Conservation (phyloP, 2,329 filamentous ascomycete genomes). For the Didymella pinodella region DNA sequence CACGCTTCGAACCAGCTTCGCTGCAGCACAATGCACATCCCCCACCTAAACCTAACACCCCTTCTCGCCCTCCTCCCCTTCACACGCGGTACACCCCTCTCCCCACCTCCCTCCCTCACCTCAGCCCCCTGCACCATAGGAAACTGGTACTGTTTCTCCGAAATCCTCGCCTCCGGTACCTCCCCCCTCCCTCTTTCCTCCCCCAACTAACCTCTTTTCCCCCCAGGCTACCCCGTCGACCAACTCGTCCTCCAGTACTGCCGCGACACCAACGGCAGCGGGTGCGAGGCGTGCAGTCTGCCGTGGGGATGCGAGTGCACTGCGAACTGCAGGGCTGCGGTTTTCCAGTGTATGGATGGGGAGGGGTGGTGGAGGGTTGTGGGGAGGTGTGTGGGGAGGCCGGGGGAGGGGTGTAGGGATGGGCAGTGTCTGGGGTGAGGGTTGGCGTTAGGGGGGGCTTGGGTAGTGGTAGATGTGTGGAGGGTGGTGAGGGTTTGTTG, state of each 20-base stretch:
- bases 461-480: too few relatives aligned
- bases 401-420: background rate
- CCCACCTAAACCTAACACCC: too few relatives aligned
- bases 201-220: background rate
- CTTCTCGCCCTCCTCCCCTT: background rate
- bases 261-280: background rate
- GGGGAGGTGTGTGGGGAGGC: background rate
- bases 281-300: background rate
- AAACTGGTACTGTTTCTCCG: background rate
- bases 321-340: background rate
- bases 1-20: too few relatives aligned
- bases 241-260: background rate
- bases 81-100: background rate
- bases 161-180: background rate
- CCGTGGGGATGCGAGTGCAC: background rate
- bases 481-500: too few relatives aligned
- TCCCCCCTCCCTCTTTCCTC: background rate
- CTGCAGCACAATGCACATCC: background rate
- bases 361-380: background rate
- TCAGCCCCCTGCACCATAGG: background rate
- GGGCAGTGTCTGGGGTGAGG: background rate
- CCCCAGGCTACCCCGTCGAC: background rate
- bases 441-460: too few relatives aligned
- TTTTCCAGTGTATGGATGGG: background rate
- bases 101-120: too few relatives aligned